Base-by-base conservation (phyloP, 116 monocot species). In the Posidonia oceanica region DNA sequence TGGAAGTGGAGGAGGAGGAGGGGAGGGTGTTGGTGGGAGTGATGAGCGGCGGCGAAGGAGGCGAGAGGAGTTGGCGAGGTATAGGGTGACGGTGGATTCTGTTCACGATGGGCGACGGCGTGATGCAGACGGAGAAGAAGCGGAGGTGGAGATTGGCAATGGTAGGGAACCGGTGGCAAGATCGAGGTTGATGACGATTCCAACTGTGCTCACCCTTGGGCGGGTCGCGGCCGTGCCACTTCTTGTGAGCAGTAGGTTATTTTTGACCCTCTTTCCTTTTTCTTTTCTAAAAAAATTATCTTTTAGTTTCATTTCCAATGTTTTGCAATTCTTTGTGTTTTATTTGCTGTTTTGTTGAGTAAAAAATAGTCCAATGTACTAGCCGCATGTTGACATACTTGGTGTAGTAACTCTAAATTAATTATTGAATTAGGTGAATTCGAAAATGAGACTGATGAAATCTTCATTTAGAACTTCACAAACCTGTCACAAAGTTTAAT, bases 181-280 rank as follows among this genome's bases (percentile, higher is more conserved):
- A 36, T 56, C 69, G 20, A 78, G 51, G 59, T 42, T 87, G 71
- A 63, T 88, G 52, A 88, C 84, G 68, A 54, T 82, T 67, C 88
- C 84, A 10, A 84, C 84, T 7, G 65, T 81, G 56, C 80, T 88
- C 39, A 88, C 84, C 21, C 82, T 88, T 23, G 88, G 80, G 21
- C 66, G 84, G 42, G 84, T 84, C 6, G 88, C 75, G 6, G 87
- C 82, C n/a, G 77, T 84, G 39, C 84, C 88, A 18, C 63, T 84
- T 77, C 79, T 82, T 21, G 77, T 80, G 41, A 60, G 56, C 75
- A 82, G 88, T 88, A 80, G 61, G 82, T 78, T 55, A 61, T 53
- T 68, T 68, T 13, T 12, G 2, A 52, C 16, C 52, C 23, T 68
- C 53, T 53, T 48, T 39, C 44, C 12, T 37, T 8, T 14, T 29